phyloP scores from a whole-genome alignment of 2,329 filamentous ascomycete genomes.

The Diaporthe citriasiana region DNA sequence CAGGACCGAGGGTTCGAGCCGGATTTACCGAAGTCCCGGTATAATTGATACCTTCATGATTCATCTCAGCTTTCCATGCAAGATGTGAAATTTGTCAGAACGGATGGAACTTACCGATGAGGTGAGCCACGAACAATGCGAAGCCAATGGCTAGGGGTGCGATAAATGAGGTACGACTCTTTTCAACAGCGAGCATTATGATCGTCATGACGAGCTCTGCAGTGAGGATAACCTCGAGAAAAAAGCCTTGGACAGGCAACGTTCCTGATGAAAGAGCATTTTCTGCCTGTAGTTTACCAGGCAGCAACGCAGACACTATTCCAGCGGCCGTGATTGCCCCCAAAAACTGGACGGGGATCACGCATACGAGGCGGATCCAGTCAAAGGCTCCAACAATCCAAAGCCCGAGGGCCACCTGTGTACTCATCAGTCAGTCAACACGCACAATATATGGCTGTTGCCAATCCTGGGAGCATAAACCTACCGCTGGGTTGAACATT shows the following conservation, averaged over 20 bases:
- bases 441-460: neutral
- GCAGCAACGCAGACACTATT: slow-evolving; percentile 69
- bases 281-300: slow-evolving; percentile 63
- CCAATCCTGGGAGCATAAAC: neutral
- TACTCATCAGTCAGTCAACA: neutral
- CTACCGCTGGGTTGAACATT: slow-evolving; percentile 63
- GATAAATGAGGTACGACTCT: slow-evolving; percentile 73
- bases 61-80: neutral
- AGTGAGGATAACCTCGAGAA: slow-evolving; percentile 70
- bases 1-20: slow-evolving; percentile 64
- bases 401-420: slow-evolving; percentile 66
- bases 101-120: slow-evolving; percentile 43
- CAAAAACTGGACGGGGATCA: slow-evolving; percentile 70
- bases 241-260: slow-evolving; percentile 63
- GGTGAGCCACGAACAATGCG: slow-evolving; percentile 67
- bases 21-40: slow-evolving; percentile 66
- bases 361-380: slow-evolving; percentile 63
- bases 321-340: slow-evolving; percentile 72
- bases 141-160: slow-evolving; percentile 75
- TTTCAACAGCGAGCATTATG: slow-evolving; percentile 73
- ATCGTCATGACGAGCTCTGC: slow-evolving; percentile 67
- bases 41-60: slow-evolving; percentile 56
- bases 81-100: neutral
- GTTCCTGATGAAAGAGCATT: slow-evolving; percentile 62
- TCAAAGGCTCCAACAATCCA: slow-evolving; percentile 69